A percentile compares a stretch with the other conserved stretches of the same genome.
phyloP scores from a whole-genome alignment of 1,139 yeast genomes.

The Protomyces pachydermus region DNA sequence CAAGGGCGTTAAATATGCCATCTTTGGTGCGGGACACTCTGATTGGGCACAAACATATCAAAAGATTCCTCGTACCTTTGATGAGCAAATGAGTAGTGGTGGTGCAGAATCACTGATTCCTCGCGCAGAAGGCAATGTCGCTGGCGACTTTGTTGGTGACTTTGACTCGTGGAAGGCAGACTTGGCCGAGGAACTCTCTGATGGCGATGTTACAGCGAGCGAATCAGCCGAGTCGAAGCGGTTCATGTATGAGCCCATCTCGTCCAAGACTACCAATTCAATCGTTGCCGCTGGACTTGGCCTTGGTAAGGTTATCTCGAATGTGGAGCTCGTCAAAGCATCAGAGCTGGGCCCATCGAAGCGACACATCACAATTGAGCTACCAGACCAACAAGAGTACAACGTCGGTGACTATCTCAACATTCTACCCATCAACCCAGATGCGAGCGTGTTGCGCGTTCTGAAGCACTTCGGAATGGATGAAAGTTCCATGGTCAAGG shows the following conservation, averaged over 20 bases:
- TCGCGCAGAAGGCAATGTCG: slow-evolving; percentile 25
- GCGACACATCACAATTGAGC: slow-evolving; percentile 18
- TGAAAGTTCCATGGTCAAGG: slow-evolving; percentile 14
- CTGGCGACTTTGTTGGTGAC: slow-evolving; percentile 25
- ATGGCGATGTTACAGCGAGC: not conserved
- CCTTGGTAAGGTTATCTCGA: slow-evolving; percentile 1
- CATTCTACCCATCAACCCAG: slow-evolving; percentile 25
- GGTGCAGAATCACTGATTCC: slow-evolving; percentile 17
- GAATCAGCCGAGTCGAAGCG: not conserved
- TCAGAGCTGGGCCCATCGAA: slow-evolving; percentile 18
- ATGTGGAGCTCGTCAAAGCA: slow-evolving; percentile 3
- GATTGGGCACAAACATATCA: slow-evolving; percentile 25
- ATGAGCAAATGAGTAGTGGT: slow-evolving; percentile 4
- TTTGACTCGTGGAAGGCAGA: slow-evolving; percentile 25
- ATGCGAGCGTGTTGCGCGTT: slow-evolving; percentile 10
- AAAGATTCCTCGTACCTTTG: slow-evolving; percentile 22
- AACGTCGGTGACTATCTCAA: slow-evolving; percentile 24
- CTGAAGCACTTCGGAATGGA: slow-evolving; percentile 18
- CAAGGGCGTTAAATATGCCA: slow-evolving; percentile 14
- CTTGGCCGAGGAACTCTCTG: slow-evolving; percentile 1
- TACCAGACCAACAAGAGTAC: slow-evolving; percentile 18
- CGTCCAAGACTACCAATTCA: slow-evolving; percentile 7
- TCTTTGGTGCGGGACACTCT: slow-evolving; percentile 27
- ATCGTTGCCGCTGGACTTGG: slow-evolving; percentile 1
- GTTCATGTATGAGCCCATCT: slow-evolving; percentile 12